phyloP scores from a whole-genome alignment of 345 rosid species.

The Sisymbrium irio region DNA sequence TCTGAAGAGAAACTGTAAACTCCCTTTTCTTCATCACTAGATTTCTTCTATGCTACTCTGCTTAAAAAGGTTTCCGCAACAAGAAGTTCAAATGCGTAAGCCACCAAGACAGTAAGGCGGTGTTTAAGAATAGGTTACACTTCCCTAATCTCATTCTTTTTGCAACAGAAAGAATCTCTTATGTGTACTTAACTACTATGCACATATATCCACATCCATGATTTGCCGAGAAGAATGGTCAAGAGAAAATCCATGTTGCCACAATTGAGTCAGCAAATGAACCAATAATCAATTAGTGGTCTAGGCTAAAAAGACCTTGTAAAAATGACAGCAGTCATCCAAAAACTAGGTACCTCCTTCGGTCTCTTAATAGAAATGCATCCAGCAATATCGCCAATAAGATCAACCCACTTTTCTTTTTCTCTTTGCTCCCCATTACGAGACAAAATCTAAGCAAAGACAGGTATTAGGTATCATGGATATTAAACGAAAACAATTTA shows the following conservation, averaged over 20 bases:
- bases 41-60: not conserved
- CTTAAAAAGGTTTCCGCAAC: not conserved
- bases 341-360: constrained; percentile 60
- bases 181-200: constrained; percentile 4
- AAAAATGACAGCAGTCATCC: constrained; percentile 10
- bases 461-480: constrained; percentile 9
- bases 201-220: constrained; percentile 14
- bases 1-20: constrained; percentile 10
- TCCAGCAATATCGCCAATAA: constrained; percentile 82
- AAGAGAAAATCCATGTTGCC: constrained; percentile 6
- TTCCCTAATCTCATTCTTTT: not conserved
- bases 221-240: constrained; percentile 5
- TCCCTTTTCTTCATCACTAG: not conserved
- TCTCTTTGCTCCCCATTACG: constrained; percentile 82
- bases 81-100: not conserved
- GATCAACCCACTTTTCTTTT: constrained; percentile 89
- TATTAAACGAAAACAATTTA: constrained; percentile 12
- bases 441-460: constrained; percentile 68
- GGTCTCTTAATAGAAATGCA: constrained; percentile 96
- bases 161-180: not conserved
- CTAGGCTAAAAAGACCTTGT: constrained; percentile 1
- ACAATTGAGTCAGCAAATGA: not conserved
- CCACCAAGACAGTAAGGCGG: not conserved
- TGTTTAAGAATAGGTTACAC: not conserved
- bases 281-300: constrained; percentile 15